These are phyloP conservation scores for Rhizopus sp. DNA, from an alignment of 371 early-diverging fungal species.

Conservation along the genomic window DNA sequence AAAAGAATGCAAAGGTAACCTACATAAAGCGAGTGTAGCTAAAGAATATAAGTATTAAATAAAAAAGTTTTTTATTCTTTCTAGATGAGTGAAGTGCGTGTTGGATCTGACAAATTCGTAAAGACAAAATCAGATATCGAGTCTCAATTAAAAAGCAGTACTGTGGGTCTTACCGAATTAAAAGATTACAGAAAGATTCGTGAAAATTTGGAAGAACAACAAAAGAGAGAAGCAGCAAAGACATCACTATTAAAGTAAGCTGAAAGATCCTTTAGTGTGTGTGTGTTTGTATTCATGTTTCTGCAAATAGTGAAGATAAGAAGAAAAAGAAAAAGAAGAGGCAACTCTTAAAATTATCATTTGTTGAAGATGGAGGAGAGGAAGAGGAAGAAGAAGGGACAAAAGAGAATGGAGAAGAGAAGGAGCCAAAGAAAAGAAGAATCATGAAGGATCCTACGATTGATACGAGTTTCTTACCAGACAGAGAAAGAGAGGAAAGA, in stretches of 20 bases:
- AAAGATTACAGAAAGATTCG: constrained; percentile 89
- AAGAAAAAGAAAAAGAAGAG: constrained; percentile 68
- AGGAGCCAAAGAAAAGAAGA: constrained; percentile 55
- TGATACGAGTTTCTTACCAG: constrained; percentile 94
- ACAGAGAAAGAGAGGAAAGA: constrained; percentile 85
- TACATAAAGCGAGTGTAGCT: neutral
- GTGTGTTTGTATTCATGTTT: neutral
- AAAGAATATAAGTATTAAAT: too few relatives aligned
- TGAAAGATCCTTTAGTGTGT: neutral
- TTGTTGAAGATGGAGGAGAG: constrained; percentile 56
- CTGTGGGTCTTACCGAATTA: constrained; percentile 87
- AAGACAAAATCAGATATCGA: constrained; percentile 78
- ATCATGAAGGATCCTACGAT: constrained; percentile 87
- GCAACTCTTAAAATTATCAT: constrained; percentile 70
- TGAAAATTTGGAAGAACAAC: constrained; percentile 78
- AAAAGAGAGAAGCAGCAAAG: constrained; percentile 74
- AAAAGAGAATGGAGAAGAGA: constrained; percentile 20
- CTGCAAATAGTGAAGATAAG: constrained; percentile 49
- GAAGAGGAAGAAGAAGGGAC: constrained; percentile 42
- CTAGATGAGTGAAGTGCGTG: constrained; percentile 72
- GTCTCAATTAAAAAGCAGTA: constrained; percentile 81
- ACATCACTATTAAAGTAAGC: constrained; percentile 53
- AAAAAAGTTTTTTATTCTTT: constrained; percentile 12
- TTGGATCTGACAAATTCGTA: constrained; percentile 83
- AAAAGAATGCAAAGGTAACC: constrained; percentile 76